Percentiles rank a stretch among this genome's conserved stretches.
phyloP scores from a whole-genome alignment of 768 basidiomycete species.

The Trametes gibbosa region DNA sequence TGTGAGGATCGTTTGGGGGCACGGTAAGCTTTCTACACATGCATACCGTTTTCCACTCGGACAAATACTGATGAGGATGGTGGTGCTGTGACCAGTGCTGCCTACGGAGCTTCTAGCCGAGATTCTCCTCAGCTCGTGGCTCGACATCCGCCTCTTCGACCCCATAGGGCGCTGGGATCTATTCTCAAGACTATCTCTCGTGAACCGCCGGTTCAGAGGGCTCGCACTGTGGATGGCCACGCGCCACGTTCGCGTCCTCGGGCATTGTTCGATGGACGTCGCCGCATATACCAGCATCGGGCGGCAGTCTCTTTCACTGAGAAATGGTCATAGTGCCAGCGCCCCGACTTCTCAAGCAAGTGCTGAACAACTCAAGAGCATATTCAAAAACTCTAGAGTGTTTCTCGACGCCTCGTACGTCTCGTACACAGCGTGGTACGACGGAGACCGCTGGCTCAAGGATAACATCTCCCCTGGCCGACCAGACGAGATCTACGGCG shows the following conservation, averaged over 20 bases:
- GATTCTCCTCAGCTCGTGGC: neutral
- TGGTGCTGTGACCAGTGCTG: neutral
- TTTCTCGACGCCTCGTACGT: constrained; percentile 9
- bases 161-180: neutral
- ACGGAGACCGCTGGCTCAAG: constrained; percentile 4
- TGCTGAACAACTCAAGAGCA: neutral
- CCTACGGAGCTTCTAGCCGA: neutral
- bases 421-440: neutral
- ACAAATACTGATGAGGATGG: neutral
- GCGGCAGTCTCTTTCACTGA: neutral
- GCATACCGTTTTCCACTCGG: neutral
- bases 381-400: neutral
- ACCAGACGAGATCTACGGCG: constrained; percentile 3
- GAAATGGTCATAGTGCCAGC: neutral
- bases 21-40: too few species aligned
- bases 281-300: constrained; percentile 4
- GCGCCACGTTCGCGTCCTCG: constrained; percentile 7
- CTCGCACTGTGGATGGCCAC: neutral
- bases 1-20: too few species aligned
- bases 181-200: neutral
- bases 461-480: neutral
- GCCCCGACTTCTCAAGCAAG: neutral
- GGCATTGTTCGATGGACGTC: constrained; percentile 7
- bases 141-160: neutral
- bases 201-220: neutral